Evolutionary conservation across 192 early-diverging fungal genomes (phyloP).

Genomic region (Backusella parvicylindrica): DNA sequence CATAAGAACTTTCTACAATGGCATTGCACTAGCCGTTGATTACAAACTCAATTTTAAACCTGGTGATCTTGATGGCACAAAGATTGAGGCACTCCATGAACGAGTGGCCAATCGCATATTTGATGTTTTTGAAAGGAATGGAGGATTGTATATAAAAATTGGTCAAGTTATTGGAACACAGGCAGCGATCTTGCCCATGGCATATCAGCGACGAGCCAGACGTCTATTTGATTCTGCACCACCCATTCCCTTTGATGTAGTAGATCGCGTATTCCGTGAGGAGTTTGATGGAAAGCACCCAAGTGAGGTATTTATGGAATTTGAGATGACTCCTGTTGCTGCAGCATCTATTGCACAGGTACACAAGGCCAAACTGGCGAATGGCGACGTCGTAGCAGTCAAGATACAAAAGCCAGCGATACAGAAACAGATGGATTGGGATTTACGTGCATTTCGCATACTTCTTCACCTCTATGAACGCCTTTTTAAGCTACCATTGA

Average conservation of each 20-base stretch:
- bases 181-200: constrained; percentile 57
- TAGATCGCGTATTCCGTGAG: constrained; percentile 61
- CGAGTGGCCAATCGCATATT: constrained; percentile 71
- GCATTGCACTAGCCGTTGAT: constrained; percentile 51
- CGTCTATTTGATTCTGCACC: constrained; percentile 83
- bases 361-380: constrained; percentile 72
- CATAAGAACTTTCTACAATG: constrained; percentile 46
- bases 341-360: constrained; percentile 96
- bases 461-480: constrained; percentile 64
- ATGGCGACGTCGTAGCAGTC: constrained; percentile 75
- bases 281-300: constrained; percentile 59
- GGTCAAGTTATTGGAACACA: constrained; percentile 75
- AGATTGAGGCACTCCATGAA: constrained; percentile 68
- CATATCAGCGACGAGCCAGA: constrained; percentile 57
- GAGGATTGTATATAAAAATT: constrained; percentile 90
- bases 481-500: constrained; percentile 80
- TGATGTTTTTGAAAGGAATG: constrained; percentile 75
- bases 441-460: constrained; percentile 65
- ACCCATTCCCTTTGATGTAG: constrained; percentile 56
- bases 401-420: constrained; percentile 96
- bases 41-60: constrained; percentile 86
- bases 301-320: constrained; percentile 66
- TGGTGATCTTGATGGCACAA: constrained; percentile 35
- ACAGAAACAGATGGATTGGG: constrained; percentile 76
- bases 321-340: constrained; percentile 68